Percentiles rank a stretch among this genome's conserved stretches.
phyloP scores from a whole-genome alignment of 768 basidiomycete genomes.

The Trametes maxima region DNA sequence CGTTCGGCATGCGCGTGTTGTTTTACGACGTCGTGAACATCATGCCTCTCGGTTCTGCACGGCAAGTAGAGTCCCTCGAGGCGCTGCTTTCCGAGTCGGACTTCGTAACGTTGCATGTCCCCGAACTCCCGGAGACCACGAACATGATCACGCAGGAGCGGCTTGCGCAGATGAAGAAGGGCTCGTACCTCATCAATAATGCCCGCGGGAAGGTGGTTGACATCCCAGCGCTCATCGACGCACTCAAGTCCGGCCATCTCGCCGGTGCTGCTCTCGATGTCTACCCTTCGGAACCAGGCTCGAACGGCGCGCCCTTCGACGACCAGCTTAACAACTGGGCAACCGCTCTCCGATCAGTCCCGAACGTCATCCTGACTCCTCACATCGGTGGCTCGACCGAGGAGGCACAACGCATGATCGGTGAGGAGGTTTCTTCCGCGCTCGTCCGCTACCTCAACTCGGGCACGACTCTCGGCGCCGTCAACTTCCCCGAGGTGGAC shows the following conservation, averaged over 20 bases:
- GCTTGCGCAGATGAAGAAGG: slow-evolving; percentile 90
- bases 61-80: slow-evolving; percentile 80
- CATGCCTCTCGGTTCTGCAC: slow-evolving; percentile 96
- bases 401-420: slow-evolving; percentile 97
- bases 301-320: slow-evolving; percentile 90
- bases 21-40: slow-evolving; percentile 96
- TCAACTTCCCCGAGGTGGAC: slow-evolving; percentile 99
- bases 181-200: slow-evolving; percentile 96
- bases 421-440: slow-evolving; percentile 88
- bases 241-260: slow-evolving; percentile 83
- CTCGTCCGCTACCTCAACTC: slow-evolving; percentile 89
- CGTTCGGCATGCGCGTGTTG: slow-evolving; percentile 93
- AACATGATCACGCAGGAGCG: slow-evolving; percentile 85
- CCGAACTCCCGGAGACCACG: slow-evolving; percentile 93
- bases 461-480: slow-evolving; percentile 88
- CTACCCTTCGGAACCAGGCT: slow-evolving; percentile 89
- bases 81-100: slow-evolving; percentile 79
- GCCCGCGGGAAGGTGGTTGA: slow-evolving; percentile 95
- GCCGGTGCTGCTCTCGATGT: slow-evolving; percentile 94
- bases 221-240: slow-evolving; percentile 83
- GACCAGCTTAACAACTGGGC: slow-evolving; percentile 88
- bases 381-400: slow-evolving; percentile 99
- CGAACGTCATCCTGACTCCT: slow-evolving; percentile 95
- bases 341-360: slow-evolving; percentile 67
- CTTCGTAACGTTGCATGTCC: slow-evolving; percentile 95